phyloP scores from a whole-genome alignment of 2,329 filamentous ascomycete genomes.

The Didymella arachidicola region DNA sequence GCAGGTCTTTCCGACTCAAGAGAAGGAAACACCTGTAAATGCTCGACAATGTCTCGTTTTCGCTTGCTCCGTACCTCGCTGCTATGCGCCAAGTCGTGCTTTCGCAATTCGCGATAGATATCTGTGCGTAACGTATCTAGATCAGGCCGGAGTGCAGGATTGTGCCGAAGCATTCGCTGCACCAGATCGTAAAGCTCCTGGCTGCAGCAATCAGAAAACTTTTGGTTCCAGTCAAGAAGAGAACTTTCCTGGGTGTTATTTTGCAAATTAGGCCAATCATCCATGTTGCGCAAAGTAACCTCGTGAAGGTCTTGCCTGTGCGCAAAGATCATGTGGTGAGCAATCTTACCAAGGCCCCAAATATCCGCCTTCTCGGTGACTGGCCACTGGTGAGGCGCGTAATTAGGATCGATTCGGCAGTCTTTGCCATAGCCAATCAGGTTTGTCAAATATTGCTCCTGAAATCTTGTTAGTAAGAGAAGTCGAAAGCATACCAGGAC shows the following conservation, averaged over 20 bases:
- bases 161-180: neutral
- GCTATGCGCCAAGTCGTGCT: neutral
- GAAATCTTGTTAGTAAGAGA: neutral
- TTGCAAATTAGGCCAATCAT: neutral
- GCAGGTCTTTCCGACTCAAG: neutral
- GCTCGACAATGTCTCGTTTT: neutral
- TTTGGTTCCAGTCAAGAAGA: neutral
- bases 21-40: neutral
- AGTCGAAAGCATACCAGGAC: neutral
- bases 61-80: neutral
- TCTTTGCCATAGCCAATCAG: neutral
- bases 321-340: conserved; percentile 1
- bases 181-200: neutral
- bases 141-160: neutral
- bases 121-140: neutral
- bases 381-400: neutral
- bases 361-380: neutral
- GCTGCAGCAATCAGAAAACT: neutral
- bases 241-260: neutral
- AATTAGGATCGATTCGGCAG: neutral
- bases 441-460: neutral
- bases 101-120: neutral
- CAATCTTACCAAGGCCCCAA: neutral
- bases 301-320: neutral
- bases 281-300: neutral